Evolutionary conservation across 176 grass and related monocot genomes (phyloP).

Genomic region (Hsuehochloa calcarea): DNA sequence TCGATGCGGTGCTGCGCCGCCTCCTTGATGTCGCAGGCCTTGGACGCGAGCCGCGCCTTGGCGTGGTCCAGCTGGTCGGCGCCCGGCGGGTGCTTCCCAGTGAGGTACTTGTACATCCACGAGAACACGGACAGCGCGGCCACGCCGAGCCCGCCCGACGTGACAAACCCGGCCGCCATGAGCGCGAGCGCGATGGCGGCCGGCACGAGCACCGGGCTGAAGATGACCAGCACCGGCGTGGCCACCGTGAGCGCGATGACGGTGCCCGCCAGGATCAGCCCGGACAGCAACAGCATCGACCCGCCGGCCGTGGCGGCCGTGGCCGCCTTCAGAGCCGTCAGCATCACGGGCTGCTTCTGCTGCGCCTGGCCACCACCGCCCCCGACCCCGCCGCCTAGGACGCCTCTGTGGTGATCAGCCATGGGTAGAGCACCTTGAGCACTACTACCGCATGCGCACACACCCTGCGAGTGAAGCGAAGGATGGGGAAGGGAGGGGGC

Average conservation of each 20-base stretch:
- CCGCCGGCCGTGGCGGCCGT: constrained; percentile 60
- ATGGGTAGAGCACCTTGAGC: background rate
- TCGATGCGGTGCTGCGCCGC: constrained; percentile 70
- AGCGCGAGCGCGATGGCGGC: constrained; percentile 56
- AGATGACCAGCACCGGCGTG: constrained; percentile 85
- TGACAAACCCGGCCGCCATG: constrained; percentile 66
- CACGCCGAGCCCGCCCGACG: constrained; percentile 72
- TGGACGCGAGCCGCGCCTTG: constrained; percentile 67
- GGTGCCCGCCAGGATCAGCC: constrained; percentile 64
- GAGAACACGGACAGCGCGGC: constrained; percentile 85
- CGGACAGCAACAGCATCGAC: constrained; percentile 76
- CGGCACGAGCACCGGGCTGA: constrained; percentile 88
- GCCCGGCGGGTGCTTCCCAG: constrained; percentile 83
- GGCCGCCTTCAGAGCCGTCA: constrained; percentile 57
- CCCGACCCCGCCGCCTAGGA: background rate
- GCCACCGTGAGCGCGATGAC: constrained; percentile 77
- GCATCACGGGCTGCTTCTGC: constrained; percentile 48
- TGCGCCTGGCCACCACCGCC: constrained; percentile 7
- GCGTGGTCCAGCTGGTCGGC: constrained; percentile 82
- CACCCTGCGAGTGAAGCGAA: background rate
- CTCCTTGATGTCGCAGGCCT: constrained; percentile 82
- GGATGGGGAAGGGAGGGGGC: background rate
- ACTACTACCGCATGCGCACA: background rate
- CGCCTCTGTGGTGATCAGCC: constrained; percentile 49
- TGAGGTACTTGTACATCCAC: constrained; percentile 98